Conservation (phyloP, 1,139 yeast genomes). For the Trichomonascaceae sp. region DNA sequence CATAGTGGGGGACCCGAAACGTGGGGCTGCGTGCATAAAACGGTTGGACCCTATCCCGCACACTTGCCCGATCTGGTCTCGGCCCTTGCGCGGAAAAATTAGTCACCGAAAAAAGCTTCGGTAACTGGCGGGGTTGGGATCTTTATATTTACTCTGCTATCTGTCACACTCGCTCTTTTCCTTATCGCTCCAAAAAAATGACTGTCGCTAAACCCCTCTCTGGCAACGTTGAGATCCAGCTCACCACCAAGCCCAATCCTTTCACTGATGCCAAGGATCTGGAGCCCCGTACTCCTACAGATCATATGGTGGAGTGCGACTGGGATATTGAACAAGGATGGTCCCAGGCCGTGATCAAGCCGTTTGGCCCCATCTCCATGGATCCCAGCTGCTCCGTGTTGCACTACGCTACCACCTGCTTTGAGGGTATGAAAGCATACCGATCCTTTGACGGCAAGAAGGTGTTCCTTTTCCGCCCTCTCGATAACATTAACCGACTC, state of each 20-base stretch:
- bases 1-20: too few species aligned
- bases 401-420: slow-evolving; percentile 25
- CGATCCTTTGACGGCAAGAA: slow-evolving; percentile 21
- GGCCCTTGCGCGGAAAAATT: too few species aligned
- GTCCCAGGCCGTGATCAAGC: slow-evolving; percentile 29
- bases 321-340: slow-evolving; percentile 30
- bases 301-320: slow-evolving; percentile 32
- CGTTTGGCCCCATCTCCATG: slow-evolving; percentile 26
- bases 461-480: slow-evolving; percentile 31
- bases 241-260: slow-evolving; percentile 7
- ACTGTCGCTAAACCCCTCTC: slow-evolving; percentile 7
- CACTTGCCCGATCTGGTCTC: too few species aligned
- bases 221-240: slow-evolving; percentile 9
- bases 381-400: slow-evolving; percentile 23
- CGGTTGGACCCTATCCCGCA: too few species aligned
- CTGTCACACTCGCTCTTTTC: too few species aligned
- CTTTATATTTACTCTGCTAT: too few species aligned
- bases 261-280: slow-evolving; percentile 10
- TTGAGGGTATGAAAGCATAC: slow-evolving; percentile 26
- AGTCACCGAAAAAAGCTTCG: too few species aligned
- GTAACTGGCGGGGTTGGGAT: too few species aligned
- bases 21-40: too few species aligned
- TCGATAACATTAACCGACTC: slow-evolving; percentile 31
- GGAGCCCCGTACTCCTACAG: slow-evolving; percentile 20
- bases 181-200: too few species aligned